Evolutionary conservation across 2,329 filamentous ascomycete genomes (phyloP).

Genomic region (Fusarium dimerum): DNA sequence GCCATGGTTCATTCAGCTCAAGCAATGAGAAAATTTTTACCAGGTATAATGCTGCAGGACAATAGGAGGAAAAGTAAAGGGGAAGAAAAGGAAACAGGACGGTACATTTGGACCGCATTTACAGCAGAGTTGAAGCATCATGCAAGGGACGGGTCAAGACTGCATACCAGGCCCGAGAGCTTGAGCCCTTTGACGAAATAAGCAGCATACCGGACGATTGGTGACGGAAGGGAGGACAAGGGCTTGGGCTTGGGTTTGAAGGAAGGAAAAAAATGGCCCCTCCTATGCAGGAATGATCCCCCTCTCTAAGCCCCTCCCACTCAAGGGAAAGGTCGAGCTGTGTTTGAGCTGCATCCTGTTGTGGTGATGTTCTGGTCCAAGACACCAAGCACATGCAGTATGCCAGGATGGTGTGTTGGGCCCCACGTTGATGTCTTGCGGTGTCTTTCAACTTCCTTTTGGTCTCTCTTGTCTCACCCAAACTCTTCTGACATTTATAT

Average conservation of each 20-base stretch:
- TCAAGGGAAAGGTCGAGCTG: slow-evolving; percentile 18
- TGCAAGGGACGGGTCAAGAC: slow-evolving; percentile 24
- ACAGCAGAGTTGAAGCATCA: slow-evolving; percentile 12
- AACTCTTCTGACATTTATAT: slow-evolving; percentile 20
- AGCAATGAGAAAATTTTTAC: slow-evolving; percentile 7
- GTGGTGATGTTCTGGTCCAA: neutral
- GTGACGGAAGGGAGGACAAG: slow-evolving; percentile 20
- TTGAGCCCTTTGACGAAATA: slow-evolving; percentile 17
- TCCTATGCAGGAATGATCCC: slow-evolving; percentile 26
- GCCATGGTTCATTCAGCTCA: slow-evolving; percentile 8
- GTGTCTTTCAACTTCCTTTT: neutral
- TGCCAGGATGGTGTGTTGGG: slow-evolving; percentile 20
- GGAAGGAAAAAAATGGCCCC: slow-evolving; percentile 16
- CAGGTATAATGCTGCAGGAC: slow-evolving; percentile 1
- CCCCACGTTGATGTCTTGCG: slow-evolving; percentile 27
- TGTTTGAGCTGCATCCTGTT: slow-evolving; percentile 14
- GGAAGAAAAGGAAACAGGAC: neutral
- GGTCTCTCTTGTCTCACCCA: slow-evolving; percentile 2
- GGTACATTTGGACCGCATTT: neutral
- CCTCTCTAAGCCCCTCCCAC: slow-evolving; percentile 20
- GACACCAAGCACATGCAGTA: slow-evolving; percentile 17
- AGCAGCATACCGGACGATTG: slow-evolving; percentile 20
- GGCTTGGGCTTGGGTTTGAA: slow-evolving; percentile 20
- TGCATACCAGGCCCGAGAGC: slow-evolving; percentile 26
- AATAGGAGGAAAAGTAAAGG: slow-evolving; percentile 3